Percentiles rank a stretch among this genome's conserved stretches.
These are phyloP conservation scores for Cicer judaicum DNA, from an alignment of 306 rosid species.

Conservation along the genomic window DNA sequence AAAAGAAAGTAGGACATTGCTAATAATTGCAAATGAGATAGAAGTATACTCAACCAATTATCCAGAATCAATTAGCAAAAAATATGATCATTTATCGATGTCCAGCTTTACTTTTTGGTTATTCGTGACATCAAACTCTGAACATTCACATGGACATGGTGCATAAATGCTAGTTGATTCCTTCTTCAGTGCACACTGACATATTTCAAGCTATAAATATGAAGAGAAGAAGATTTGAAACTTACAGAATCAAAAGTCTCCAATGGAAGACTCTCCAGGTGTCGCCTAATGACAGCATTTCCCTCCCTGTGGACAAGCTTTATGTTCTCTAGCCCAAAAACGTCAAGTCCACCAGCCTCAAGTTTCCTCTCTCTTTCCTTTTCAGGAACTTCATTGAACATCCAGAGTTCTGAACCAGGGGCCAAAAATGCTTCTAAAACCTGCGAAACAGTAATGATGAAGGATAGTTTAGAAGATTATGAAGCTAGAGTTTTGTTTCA, in stretches of 20 bases:
- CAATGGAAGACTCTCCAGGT: conserved; percentile 87
- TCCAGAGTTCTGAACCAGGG: conserved; percentile 94
- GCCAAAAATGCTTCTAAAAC: conserved; percentile 95
- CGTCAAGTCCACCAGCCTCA: conserved; percentile 86
- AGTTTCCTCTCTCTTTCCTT: conserved; percentile 86
- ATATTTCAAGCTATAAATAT: conserved; percentile 32
- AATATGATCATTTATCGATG: conserved; percentile 24
- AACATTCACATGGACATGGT: conserved; percentile 31
- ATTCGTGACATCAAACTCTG: conserved; percentile 1
- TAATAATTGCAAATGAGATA: conserved; percentile 23
- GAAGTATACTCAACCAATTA: conserved; percentile 32
- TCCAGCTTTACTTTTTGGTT: conserved; percentile 24
- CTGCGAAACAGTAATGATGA: conserved; percentile 53
- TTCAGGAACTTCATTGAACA: conserved; percentile 96
- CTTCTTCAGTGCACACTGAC: conserved; percentile 25
- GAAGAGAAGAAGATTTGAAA: conserved; percentile 37
- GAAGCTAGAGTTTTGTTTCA: conserved; percentile 22
- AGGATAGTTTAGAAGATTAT: conserved; percentile 31
- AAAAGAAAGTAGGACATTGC: conserved; percentile 24
- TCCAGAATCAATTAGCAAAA: conserved; percentile 36
- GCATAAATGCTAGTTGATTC: conserved; percentile 31
- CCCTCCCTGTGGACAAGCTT: conserved; percentile 92
- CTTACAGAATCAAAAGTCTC: conserved; percentile 98
- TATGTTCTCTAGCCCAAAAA: conserved; percentile 71
- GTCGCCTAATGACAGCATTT: conserved; percentile 94